Base-by-base conservation (phyloP, 495 filamentous ascomycete species). In the Talaromyces proteolyticus region DNA sequence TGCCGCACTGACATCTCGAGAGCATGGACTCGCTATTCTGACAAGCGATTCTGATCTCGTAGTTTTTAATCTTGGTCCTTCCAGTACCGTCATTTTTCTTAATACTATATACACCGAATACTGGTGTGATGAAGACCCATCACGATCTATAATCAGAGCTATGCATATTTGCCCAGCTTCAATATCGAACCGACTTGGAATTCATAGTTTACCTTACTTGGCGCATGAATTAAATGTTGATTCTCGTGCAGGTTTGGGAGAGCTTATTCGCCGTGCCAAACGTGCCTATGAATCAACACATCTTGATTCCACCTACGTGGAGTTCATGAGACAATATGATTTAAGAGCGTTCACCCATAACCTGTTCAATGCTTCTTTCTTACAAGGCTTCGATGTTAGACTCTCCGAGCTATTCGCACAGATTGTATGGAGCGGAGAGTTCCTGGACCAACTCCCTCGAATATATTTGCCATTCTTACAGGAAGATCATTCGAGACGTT, bases 1-100 rank as follows among this genome's bases (percentile, higher is more conserved):
- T 65, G 86, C 82, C 10, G 54, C 66, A 25, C 64, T 77, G 41
- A 63, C 79, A n/a, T 70, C 62, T n/a, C 42, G 62, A 3, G 63
- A 72, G 42, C 20, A 29, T 1, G 79, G 75, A 3, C 74, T 75
- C 0, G 65, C 69, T 3, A 60, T 88, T 21, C 56, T 91, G 10
- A 88, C 86, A 6, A 77, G 73, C 20, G 87, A 91, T 56, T 90
- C 87, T 0, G 87, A 91, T 55, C 69, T 90, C n/a, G 67, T 89
- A 18, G 70, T 88, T 0, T 74, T 88, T 56, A 74, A 87, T 42
- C 68, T 88, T 4, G 86, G 84, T 2, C 21, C 54, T 0, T 37
- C 71, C 17, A 81, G 85, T 2, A 64, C 68, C 4, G 80, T 89
- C 1, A 59, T 80, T 4, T 80, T 87, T 55, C 66, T 89, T 19